phyloP scores from a whole-genome alignment of 257 asterid species.

The Nemophila menziesii region DNA sequence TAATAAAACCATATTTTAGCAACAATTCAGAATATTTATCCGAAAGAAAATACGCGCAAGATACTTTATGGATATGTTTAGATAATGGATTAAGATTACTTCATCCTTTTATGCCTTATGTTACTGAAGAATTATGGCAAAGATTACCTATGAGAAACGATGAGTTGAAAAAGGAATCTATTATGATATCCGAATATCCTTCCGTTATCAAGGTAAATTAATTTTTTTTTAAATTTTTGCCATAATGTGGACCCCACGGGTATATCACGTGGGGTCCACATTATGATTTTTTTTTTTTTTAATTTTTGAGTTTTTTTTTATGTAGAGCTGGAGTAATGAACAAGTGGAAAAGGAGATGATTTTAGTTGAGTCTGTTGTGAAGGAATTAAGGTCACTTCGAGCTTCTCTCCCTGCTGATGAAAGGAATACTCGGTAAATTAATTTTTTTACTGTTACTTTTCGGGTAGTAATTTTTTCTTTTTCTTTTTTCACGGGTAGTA shows the following conservation, averaged over 20 bases:
- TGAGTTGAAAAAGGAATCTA: constrained; percentile 59
- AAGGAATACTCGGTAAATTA: constrained; percentile 51
- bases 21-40: constrained; percentile 33
- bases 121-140: constrained; percentile 97
- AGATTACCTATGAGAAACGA: constrained; percentile 65
- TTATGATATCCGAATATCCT: constrained; percentile 77
- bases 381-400: constrained; percentile 64
- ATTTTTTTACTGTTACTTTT: no score
- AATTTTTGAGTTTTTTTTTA: not conserved
- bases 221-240: not conserved
- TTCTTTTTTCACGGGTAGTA: no score
- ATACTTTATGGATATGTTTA: constrained; percentile 81
- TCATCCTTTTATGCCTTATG: constrained; percentile 94
- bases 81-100: constrained; percentile 78
- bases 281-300: not conserved
- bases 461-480: no score
- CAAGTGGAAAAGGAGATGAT: constrained; percentile 68
- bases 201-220: constrained; percentile 45
- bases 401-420: constrained; percentile 61
- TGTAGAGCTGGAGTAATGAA: constrained; percentile 71
- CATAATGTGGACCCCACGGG: not conserved
- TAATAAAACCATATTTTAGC: constrained; percentile 76
- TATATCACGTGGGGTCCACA: no score
- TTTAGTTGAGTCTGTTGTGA: constrained; percentile 48
- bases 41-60: constrained; percentile 58